Conservation (phyloP, 2,329 filamentous ascomycete genomes). For the Aspergillus sojae region DNA sequence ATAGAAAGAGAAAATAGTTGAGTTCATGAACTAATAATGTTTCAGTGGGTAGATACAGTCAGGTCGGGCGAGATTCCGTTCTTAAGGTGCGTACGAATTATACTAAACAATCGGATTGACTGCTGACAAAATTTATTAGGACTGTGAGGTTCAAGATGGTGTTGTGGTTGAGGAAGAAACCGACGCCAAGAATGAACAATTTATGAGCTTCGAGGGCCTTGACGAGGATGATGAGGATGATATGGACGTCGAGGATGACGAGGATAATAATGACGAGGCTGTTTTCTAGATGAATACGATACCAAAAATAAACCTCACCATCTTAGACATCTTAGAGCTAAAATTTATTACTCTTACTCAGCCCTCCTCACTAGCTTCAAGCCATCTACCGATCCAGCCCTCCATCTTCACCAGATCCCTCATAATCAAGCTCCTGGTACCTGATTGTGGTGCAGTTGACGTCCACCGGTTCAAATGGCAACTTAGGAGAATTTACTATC, state of each 20-base stretch:
- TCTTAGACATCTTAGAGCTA: neutral
- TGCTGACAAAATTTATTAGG: neutral
- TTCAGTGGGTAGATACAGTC: conserved; percentile 71
- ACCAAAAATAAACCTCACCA: neutral
- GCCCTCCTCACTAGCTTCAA: too few relatives aligned
- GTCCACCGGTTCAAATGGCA: too few relatives aligned
- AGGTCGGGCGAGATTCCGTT: conserved; percentile 75
- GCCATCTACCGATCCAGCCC: too few relatives aligned
- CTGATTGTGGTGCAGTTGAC: too few relatives aligned
- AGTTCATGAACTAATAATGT: neutral
- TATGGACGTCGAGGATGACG: conserved; percentile 34
- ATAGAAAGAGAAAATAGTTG: neutral
- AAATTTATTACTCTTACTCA: neutral
- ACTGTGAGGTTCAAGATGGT: conserved; percentile 87
- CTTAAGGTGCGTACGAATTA: conserved; percentile 58
- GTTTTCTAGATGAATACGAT: conserved; percentile 4
- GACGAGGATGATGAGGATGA: conserved; percentile 41
- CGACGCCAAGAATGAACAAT: conserved; percentile 64
- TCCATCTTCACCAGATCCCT: too few relatives aligned
- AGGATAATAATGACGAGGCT: neutral
- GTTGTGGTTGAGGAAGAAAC: conserved; percentile 82
- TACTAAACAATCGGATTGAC: neutral
- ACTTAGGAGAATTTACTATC: too few relatives aligned
- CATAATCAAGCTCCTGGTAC: too few relatives aligned
- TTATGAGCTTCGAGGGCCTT: conserved; percentile 57